Evolutionary conservation across 345 rosid genomes (phyloP), one percentile per base, ranked within the genome.

Genomic region (Camelina sativa): DNA sequence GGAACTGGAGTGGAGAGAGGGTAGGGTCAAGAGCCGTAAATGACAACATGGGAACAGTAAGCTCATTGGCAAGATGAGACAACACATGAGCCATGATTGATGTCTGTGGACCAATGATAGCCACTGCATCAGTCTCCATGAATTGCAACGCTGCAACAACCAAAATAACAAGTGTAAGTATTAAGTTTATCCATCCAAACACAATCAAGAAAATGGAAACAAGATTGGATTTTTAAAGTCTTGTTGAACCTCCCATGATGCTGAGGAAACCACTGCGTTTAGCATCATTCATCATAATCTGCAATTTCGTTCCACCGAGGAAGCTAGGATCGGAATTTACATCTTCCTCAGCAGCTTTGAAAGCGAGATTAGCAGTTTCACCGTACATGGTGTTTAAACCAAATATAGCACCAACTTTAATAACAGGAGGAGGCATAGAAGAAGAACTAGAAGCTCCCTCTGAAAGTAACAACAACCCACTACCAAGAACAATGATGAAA

Each of bases 51-150:
- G 98, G 98, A 74, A 90, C 91, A 11, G 77, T 86, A 57, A 94
- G 97, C 77, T 94, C 95, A 59, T 86, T 91, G 4, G 89, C 86
- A 8, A 94, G 86, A 78, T 91, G 93, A 34, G 97, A 88, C 72
- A 94, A 83, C 0, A 90, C 86, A 48, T 87, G 97, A 46, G 97
- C 98, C 92, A 85, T 85, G 44, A 80, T 86, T 47, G 97, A 75
- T 72, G 7, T 80, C 73, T 94, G 98, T 56, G 98, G 97, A 71
- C 97, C 97, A 67, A 94, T 84, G 67, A 94, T 92, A 61, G 98
- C 97, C 0, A 94, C 87, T 0, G 83, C 87, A 81, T 94, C 89
- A 61, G 81, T 85, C 87, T 91, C 92, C 97, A 94, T 91, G 75
- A 84, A 91, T 65, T 84, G 88, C 57, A 91, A 81, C 19, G 97